These are phyloP conservation scores for Neofusicoccum laricinum DNA, from an alignment of 2,329 filamentous ascomycete species.

Conservation along the genomic window DNA sequence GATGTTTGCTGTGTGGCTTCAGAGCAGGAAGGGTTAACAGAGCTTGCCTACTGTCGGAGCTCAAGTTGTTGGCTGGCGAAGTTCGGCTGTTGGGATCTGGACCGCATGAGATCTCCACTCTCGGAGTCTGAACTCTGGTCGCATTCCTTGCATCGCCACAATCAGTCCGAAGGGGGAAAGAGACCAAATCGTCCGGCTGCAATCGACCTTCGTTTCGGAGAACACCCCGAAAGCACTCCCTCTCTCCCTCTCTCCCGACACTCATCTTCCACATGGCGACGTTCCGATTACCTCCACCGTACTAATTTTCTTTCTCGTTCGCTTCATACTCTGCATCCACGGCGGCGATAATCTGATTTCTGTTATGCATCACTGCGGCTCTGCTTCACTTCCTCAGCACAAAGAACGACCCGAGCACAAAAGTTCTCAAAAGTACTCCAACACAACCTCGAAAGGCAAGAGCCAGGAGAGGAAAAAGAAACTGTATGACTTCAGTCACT, in stretches of 20 bases:
- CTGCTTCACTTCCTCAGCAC: neutral
- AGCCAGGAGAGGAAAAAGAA: neutral
- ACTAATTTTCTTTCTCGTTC: neutral
- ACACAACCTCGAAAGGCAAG: neutral
- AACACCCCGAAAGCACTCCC: no score
- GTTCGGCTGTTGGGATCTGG: neutral
- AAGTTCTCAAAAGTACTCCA: neutral
- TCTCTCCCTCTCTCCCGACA: neutral
- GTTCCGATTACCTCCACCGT: neutral
- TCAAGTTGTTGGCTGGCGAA: neutral
- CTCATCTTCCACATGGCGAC: neutral
- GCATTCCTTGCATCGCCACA: neutral
- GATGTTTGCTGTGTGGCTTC: neutral
- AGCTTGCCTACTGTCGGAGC: neutral
- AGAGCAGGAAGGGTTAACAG: neutral
- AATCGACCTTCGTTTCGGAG: no score
- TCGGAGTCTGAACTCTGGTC: neutral
- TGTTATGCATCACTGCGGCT: neutral
- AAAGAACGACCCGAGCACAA: neutral
- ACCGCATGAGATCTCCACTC: neutral
- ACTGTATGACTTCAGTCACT: neutral
- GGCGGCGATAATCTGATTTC: neutral
- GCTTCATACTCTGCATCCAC: neutral
- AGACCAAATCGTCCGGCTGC: no score
- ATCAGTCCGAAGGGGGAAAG: no score